These are phyloP conservation scores for Linum trigynum DNA, from an alignment of 345 rosid species.

Conservation along the genomic window DNA sequence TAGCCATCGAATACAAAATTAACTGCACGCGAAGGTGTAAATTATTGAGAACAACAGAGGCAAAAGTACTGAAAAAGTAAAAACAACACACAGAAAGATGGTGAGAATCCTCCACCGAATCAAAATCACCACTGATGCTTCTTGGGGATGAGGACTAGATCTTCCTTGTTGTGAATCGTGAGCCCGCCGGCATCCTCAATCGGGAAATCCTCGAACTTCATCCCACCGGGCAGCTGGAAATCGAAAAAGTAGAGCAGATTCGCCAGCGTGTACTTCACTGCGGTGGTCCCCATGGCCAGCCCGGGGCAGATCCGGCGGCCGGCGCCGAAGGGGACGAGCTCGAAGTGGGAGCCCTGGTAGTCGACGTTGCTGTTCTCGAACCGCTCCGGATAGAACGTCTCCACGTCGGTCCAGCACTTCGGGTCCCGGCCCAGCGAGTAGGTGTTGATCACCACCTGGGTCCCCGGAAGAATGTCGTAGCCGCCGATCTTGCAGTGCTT, in stretches of 20 bases:
- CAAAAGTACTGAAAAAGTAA: no score
- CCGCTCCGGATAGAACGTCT: slow-evolving; percentile 2
- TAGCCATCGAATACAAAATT: no score
- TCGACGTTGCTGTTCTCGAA: not conserved
- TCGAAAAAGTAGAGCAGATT: not conserved
- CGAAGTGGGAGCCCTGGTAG: not conserved
- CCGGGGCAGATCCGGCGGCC: not conserved
- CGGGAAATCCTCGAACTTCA: not conserved
- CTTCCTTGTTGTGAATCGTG: not conserved
- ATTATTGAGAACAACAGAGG: no score
- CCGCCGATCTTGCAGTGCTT: slow-evolving; percentile 4
- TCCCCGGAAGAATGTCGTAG: not conserved
- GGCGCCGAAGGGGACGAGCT: not conserved
- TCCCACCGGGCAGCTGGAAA: not conserved
- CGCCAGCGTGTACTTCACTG: not conserved
- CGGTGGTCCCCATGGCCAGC: not conserved
- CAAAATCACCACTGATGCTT: not conserved
- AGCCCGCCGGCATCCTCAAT: not conserved
- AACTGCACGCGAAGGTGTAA: no score
- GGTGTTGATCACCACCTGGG: not conserved
- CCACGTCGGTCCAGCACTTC: not conserved
- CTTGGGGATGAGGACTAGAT: not conserved
- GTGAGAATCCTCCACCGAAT: no score
- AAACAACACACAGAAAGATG: no score
- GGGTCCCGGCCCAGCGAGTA: slow-evolving; percentile 8